Evolutionary conservation across 2,329 filamentous ascomycete species (phyloP).

Genomic region (Colletotrichum orchidophilum): DNA sequence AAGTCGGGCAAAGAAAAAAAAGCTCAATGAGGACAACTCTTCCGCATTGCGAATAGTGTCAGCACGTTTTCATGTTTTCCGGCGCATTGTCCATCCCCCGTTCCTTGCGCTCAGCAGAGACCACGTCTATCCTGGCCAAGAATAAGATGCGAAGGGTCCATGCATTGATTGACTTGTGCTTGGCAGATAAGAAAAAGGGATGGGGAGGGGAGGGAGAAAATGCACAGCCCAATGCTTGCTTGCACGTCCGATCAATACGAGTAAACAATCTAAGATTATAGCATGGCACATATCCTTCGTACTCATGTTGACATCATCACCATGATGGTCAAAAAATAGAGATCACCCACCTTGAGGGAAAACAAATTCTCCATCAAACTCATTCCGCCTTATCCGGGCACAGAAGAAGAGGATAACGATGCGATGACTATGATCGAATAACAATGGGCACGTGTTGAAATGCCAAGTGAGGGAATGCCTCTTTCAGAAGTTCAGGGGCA

Average conservation of each 20-base stretch:
- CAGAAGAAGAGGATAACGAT: background rate
- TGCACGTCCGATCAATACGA: background rate
- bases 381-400: background rate
- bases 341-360: background rate
- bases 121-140: background rate
- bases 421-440: background rate
- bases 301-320: background rate
- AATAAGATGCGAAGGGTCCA: background rate
- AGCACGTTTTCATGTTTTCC: background rate
- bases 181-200: background rate
- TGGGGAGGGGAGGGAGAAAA: background rate
- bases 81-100: background rate
- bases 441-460: background rate
- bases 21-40: background rate
- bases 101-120: background rate
- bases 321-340: background rate
- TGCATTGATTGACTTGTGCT: background rate
- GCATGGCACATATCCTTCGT: background rate
- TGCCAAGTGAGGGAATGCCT: background rate
- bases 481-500: background rate
- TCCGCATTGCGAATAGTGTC: background rate
- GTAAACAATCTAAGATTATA: background rate
- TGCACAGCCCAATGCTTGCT: background rate
- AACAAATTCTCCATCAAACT: background rate
- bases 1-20: background rate